phyloP scores from a whole-genome alignment of 768 basidiomycete species.

The Pholiota conissans region DNA sequence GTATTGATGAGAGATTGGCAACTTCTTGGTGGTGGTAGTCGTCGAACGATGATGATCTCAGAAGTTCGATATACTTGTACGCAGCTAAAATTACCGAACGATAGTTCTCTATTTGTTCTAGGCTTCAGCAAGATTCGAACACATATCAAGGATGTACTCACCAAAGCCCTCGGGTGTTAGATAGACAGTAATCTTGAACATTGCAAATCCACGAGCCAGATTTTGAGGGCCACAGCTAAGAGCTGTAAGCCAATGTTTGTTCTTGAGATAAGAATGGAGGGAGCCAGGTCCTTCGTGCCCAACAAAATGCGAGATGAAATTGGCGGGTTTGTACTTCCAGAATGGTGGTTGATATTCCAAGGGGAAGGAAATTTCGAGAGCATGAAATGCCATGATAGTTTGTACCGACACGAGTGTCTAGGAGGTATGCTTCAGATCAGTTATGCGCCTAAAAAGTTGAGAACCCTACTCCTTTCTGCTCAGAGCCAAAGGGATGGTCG shows the following conservation, averaged over 20 bases:
- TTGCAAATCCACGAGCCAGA: constrained; percentile 81
- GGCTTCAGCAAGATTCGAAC: background rate
- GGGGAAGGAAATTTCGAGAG: constrained; percentile 80
- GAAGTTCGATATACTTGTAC: constrained; percentile 78
- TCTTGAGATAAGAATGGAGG: constrained; percentile 85
- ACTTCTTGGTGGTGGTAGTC: constrained; percentile 77
- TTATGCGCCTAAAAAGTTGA: constrained; percentile 8
- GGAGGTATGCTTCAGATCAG: constrained; percentile 18
- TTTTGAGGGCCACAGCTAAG: constrained; percentile 70
- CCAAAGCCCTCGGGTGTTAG: constrained; percentile 87
- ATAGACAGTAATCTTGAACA: constrained; percentile 82
- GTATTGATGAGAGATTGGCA: constrained; percentile 64
- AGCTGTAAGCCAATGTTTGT: constrained; percentile 81
- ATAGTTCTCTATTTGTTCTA: constrained; percentile 60
- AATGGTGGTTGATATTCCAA: constrained; percentile 69
- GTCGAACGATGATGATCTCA: constrained; percentile 61
- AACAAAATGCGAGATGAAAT: constrained; percentile 77
- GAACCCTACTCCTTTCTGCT: constrained; percentile 67
- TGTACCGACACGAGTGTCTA: constrained; percentile 84
- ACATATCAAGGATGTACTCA: constrained; percentile 37
- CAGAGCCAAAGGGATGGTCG: constrained; percentile 75
- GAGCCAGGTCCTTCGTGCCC: constrained; percentile 96
- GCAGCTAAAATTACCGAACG: constrained; percentile 64
- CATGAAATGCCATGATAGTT: constrained; percentile 86
- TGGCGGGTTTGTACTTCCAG: constrained; percentile 77